Evolutionary conservation across 139 green algal species (phyloP), one percentile per base, ranked within the genome.

Genomic region (Deuterostichococcus epilithicus): DNA sequence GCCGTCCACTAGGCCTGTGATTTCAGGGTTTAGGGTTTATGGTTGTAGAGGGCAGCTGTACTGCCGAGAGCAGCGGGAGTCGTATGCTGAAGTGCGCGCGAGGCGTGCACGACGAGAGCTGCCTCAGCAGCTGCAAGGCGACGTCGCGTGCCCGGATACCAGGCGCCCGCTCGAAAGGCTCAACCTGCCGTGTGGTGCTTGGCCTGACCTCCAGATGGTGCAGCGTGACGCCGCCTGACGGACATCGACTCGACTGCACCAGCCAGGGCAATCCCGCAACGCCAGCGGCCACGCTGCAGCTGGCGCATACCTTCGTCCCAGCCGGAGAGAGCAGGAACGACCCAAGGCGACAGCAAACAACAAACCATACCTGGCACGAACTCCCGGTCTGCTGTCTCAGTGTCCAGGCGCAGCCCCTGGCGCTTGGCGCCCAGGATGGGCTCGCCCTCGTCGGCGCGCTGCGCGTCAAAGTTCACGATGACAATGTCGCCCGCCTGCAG

Each of bases 371-470:
- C 84, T 36, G 84, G 84, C 26, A 88, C 28, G 74, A 89, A 85
- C 15, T 74, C 70, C 4, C 30, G n/a, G 47, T 89, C 83, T 1
- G 83, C 83, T 23, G 73, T 76, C 68, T 82, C 83, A 10, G 85
- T 89, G 72, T 89, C 85, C 73, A 89, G 72, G 28, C 81, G 83
- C 72, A 88, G 84, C 32, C 74, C 77, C 26, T 72, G n/a, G 15
- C 77, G 70, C 35, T 66, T 34, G 35, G 76, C 67, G 0, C 76
- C 79, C 35, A 68, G 35, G 38, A 89, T 63, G 10, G 52, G 52
- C 20, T 63, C 69, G 18, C 42, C 42, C 65, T 88, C 85, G 0
- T 68, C 73, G 4, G 73, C 70, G 23, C 76, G 68, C 3, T 22
- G 35, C 18, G 73, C 76, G 22, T 67, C 45, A 75, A 88, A 82